Base-by-base conservation (phyloP, 208 protist genomes). In the Trypanosoma caninum region DNA sequence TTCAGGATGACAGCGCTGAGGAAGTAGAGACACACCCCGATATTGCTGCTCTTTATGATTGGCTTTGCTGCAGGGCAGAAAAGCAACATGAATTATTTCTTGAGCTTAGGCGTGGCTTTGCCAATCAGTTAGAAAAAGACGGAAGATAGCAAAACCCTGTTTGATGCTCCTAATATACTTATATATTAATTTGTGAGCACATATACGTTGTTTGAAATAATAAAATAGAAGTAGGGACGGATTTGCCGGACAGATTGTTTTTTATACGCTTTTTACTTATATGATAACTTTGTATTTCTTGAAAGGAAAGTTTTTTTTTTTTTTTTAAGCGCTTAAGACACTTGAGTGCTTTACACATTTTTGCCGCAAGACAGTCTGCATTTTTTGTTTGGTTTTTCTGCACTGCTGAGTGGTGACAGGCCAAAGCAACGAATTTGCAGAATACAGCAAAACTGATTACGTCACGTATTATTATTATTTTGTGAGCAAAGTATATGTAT, bases 51-150 rank as follows among this genome's bases (percentile, higher is more conserved):
- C 55, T 72, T 2, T 41, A 57, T 10, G 59, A 72, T 11, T 66
- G 58, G 66, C 31, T 72, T 14, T 61, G 45, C 48, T 9, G 18
- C 4, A 30, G 42, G n/a, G 9, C 59, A 11, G 66, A 55, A 37
- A 22, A 45, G 9, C 66, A 72, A 33, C 51, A 31, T 23, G 51
- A 53, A 38, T 63, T 63, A 42, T 56, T 53, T 18, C 10, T 23
- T 5, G 38, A 13, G 13, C 54, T 70, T 9, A 62, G 42, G 48
- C 55, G 18, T 9, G 42, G 64, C 35, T 70, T 59, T 30, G 28
- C 33, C 31, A 7, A 13, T 11, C 45, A 63, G 31, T 41, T 2
- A 33, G 37, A 56, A 0, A 34, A 37, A 28, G 51, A 16, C n/a
- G 18, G 16, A 16, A 40, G 46, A 27, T 38, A 52, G 30, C 40